Conservation (phyloP, 352 stramenopile species). For the Globisporangium nunn region DNA sequence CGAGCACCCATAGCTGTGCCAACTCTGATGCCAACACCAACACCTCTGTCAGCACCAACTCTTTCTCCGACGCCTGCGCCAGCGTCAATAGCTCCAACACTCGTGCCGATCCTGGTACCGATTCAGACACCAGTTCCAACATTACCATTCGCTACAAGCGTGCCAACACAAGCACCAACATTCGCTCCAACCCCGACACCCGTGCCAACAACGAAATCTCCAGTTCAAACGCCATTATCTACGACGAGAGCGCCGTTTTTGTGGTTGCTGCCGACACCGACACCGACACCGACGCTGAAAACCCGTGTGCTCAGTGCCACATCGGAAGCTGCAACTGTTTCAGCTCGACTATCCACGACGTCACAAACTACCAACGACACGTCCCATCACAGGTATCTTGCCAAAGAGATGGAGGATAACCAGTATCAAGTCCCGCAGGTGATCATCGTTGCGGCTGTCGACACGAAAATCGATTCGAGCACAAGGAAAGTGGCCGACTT, state of each 20-base stretch:
- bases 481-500: slow-evolving; percentile 9
- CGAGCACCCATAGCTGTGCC: no score
- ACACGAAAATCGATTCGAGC: slow-evolving; percentile 2
- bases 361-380: neutral
- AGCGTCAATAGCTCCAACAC: no score
- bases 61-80: no score
- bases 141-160: neutral
- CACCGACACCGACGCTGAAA: neutral
- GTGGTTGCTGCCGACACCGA: slow-evolving; percentile 3
- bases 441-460: slow-evolving; percentile 9
- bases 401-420: neutral
- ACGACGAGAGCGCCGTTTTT: slow-evolving; percentile 5
- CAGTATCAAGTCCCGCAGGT: neutral
- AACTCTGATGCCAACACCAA: no score
- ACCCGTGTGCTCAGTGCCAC: neutral
- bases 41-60: no score
- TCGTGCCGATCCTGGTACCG: no score
- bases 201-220: neutral
- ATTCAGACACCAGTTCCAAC: neutral
- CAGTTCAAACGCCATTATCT: neutral
- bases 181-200: neutral
- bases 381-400: neutral
- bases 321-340: neutral
- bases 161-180: neutral
- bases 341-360: neutral